Percentiles rank a stretch among this genome's conserved stretches.
These are phyloP conservation scores for Ramichloridium luteum DNA, from an alignment of 2,329 filamentous ascomycete species.

Conservation along the genomic window DNA sequence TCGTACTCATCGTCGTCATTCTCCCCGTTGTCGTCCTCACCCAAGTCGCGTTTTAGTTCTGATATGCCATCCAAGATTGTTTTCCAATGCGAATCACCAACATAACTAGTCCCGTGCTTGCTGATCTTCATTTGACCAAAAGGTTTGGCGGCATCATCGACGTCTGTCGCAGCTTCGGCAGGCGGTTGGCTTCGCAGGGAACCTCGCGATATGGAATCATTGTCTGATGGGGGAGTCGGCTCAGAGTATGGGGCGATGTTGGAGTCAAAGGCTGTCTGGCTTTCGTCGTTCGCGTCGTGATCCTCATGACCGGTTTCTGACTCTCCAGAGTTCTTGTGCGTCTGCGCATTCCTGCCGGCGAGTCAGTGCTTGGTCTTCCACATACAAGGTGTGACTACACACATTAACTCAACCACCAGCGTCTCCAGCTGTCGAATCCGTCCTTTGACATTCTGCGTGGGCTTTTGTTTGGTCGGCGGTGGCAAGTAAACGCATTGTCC, in stretches of 20 bases:
- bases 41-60: slow-evolving; percentile 23
- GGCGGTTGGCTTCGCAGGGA: slow-evolving; percentile 3
- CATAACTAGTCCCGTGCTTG: slow-evolving; percentile 60
- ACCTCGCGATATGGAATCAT: slow-evolving; percentile 9
- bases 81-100: slow-evolving; percentile 76
- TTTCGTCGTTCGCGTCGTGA: slow-evolving; percentile 1
- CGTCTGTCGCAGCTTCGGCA: slow-evolving; percentile 29
- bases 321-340: slow-evolving; percentile 2
- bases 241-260: slow-evolving; percentile 8
- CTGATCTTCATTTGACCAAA: slow-evolving; percentile 77
- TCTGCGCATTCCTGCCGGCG: slow-evolving; percentile 1
- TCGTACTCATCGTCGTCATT: slow-evolving; percentile 9
- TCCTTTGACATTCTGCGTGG: slow-evolving; percentile 24
- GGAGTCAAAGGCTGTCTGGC: slow-evolving; percentile 1
- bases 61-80: slow-evolving; percentile 55
- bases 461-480: slow-evolving; percentile 22
- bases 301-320: too few species aligned
- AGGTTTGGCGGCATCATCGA: slow-evolving; percentile 47
- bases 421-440: slow-evolving; percentile 25
- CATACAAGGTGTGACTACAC: too few species aligned
- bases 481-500: slow-evolving; percentile 22
- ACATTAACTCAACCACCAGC: slow-evolving; percentile 27
- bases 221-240: slow-evolving; percentile 22
- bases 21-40: slow-evolving; percentile 16
- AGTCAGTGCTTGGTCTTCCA: too few species aligned